Conservation (phyloP, 192 early-diverging fungal genomes). For the Umbelopsis ramanniana region DNA sequence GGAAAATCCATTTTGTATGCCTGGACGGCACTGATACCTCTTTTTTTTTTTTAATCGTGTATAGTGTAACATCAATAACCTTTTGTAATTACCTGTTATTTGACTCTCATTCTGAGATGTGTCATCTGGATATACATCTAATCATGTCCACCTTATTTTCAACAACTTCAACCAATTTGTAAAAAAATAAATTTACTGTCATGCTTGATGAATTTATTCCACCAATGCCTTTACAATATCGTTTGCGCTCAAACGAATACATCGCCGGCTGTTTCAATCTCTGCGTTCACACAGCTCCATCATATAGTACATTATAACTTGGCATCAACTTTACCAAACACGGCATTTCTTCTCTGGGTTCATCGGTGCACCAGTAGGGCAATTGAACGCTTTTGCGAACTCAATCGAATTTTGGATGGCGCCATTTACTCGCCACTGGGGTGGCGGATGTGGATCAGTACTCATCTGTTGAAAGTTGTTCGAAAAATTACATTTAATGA, state of each 20-base stretch:
- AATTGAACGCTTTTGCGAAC: conserved; percentile 70
- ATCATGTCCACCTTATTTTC: too few species aligned
- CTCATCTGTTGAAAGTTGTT: conserved; percentile 38
- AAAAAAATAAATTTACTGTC: too few species aligned
- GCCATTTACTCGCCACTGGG: conserved; percentile 66
- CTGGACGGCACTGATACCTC: not conserved
- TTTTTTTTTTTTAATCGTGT: not conserved
- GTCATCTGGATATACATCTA: too few species aligned
- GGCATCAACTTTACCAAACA: conserved; percentile 25
- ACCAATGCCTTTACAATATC: too few species aligned
- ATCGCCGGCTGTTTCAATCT: not conserved
- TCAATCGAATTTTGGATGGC: conserved; percentile 60
- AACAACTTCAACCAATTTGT: too few species aligned
- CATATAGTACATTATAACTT: not conserved
- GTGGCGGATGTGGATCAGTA: conserved; percentile 71
- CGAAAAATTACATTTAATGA: not conserved
- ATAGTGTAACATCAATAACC: not conserved
- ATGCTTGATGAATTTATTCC: too few species aligned
- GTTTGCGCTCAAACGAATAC: too few species aligned
- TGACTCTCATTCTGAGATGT: too few species aligned
- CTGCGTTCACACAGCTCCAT: not conserved
- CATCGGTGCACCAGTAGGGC: conserved; percentile 59
- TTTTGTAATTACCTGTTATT: too few species aligned
- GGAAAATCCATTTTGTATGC: not conserved
- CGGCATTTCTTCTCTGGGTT: conserved; percentile 67